Evolutionary conservation across 495 filamentous ascomycete genomes (phyloP).

Genomic region (Articulospora tetracladia): DNA sequence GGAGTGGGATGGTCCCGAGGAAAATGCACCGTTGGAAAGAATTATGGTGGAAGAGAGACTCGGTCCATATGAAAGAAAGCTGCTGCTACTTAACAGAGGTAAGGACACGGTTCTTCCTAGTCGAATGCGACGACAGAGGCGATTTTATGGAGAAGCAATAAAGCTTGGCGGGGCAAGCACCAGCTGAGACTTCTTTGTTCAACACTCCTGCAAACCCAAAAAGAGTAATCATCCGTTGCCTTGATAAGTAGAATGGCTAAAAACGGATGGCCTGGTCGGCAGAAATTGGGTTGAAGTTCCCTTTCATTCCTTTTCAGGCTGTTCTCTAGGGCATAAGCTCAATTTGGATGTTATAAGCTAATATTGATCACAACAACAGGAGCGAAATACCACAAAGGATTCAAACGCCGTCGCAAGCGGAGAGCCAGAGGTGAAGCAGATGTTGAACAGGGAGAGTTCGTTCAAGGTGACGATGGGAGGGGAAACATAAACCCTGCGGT

Average conservation of each 20-base stretch:
- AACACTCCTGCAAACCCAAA: no score
- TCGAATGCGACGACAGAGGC: no score
- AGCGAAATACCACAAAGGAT: background rate
- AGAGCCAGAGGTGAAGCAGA: background rate
- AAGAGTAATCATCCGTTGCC: no score
- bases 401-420: background rate
- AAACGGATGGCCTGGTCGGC: no score
- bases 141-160: background rate
- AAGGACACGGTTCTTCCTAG: background rate
- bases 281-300: no score
- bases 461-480: background rate
- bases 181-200: background rate
- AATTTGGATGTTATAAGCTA: background rate
- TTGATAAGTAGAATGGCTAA: no score
- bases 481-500: background rate
- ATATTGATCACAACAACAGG: background rate
- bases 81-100: conserved; percentile 40
- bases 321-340: no score
- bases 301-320: no score
- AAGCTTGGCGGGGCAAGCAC: background rate
- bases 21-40: conserved; percentile 30
- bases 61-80: conserved; percentile 44
- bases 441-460: background rate
- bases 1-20: conserved; percentile 43
- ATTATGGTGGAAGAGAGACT: conserved; percentile 45